Conservation (phyloP, 805 yeast genomes). For the Nematodospora valgi region DNA sequence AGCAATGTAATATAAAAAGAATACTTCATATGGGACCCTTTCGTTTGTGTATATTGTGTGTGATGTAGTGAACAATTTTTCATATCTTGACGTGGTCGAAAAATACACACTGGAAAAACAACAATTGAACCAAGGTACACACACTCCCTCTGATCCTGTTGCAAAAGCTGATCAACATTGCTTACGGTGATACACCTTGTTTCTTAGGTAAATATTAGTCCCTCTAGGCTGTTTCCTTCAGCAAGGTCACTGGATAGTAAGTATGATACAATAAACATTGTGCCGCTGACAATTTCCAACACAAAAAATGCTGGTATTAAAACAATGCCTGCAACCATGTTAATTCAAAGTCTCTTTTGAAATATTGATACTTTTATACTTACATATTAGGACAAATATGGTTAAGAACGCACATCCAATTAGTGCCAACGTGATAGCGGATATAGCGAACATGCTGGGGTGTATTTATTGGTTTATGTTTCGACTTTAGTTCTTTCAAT, state of each 20-base stretch:
- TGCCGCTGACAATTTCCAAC: conserved; percentile 9
- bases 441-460: conserved; percentile 14
- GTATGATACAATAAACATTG: conserved; percentile 7
- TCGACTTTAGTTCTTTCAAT: too few species aligned
- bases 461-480: not conserved
- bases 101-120: conserved; percentile 2
- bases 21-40: conserved; percentile 19
- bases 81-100: conserved; percentile 16
- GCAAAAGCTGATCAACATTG: not conserved
- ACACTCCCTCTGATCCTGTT: not conserved
- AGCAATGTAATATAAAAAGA: conserved; percentile 13
- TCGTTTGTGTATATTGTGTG: not conserved
- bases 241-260: conserved; percentile 6
- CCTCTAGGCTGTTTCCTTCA: conserved; percentile 6
- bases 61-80: not conserved
- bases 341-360: not conserved
- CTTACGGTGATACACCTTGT: not conserved
- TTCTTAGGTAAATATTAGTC: conserved; percentile 4
- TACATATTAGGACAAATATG: conserved; percentile 12
- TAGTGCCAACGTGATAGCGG: conserved; percentile 12
- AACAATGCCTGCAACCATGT: conserved; percentile 9
- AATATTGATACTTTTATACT: conserved; percentile 6
- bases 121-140: conserved; percentile 1
- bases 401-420: conserved; percentile 8
- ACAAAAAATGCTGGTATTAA: conserved; percentile 11